Conservation (phyloP, 495 filamentous ascomycete genomes). For the Xanthoparmelia taractica region DNA sequence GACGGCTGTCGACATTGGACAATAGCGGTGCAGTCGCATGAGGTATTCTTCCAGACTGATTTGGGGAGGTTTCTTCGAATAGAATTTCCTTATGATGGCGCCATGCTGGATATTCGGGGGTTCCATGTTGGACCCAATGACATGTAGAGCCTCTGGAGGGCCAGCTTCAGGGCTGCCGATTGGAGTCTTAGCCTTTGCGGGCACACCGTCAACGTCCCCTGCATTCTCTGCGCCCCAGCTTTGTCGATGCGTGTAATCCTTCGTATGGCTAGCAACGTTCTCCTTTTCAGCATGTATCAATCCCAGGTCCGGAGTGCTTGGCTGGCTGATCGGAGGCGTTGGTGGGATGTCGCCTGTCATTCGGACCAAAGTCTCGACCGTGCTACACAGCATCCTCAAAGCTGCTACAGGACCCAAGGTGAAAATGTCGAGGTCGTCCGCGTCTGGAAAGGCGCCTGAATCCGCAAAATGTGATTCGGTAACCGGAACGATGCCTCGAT, state of each 20-base stretch:
- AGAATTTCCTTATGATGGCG: conserved; percentile 82
- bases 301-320: conserved; percentile 51
- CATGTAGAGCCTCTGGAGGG: conserved; percentile 33
- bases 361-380: conserved; percentile 64
- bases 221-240: conserved; percentile 11
- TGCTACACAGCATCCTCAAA: conserved; percentile 66
- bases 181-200: conserved; percentile 33
- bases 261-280: conserved; percentile 34
- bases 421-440: conserved; percentile 52
- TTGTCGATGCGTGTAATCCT: conserved; percentile 12
- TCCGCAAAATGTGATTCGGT: conserved; percentile 19
- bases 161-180: conserved; percentile 41
- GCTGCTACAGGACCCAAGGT: conserved; percentile 64
- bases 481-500: conserved; percentile 20
- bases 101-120: conserved; percentile 61
- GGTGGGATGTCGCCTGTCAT: conserved; percentile 66
- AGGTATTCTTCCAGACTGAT: conserved; percentile 82
- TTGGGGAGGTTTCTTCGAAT: conserved; percentile 73
- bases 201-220: conserved; percentile 38
- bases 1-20: conserved; percentile 92
- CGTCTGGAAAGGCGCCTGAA: conserved; percentile 17
- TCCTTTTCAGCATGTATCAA: conserved; percentile 51
- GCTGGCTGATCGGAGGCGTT: conserved; percentile 57
- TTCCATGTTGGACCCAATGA: conserved; percentile 55
- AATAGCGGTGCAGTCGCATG: conserved; percentile 76